phyloP scores from a whole-genome alignment of 2,329 filamentous ascomycete genomes.

The Whalleya microplaca region DNA sequence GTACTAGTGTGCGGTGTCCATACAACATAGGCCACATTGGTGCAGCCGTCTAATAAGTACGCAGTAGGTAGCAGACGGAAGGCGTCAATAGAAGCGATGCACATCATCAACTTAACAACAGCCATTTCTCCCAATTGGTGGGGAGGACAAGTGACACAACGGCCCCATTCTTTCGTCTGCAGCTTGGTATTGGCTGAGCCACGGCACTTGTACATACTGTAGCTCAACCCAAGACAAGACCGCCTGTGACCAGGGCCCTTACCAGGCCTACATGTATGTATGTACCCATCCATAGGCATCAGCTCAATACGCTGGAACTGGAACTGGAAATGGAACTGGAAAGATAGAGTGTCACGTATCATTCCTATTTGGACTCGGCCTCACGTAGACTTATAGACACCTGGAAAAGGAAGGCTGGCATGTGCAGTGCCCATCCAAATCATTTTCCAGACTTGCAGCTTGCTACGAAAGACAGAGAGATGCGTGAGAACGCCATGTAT shows the following conservation, averaged over 20 bases:
- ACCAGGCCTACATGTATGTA: too few species aligned
- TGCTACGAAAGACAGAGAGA: not conserved
- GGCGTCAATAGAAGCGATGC: slow-evolving; percentile 28
- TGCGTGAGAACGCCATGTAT: not conserved
- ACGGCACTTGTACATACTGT: not conserved
- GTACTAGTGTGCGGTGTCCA: not conserved
- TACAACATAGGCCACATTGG: slow-evolving; percentile 2
- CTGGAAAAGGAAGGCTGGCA: not conserved
- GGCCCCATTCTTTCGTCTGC: slow-evolving; percentile 18
- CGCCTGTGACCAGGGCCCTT: too few species aligned
- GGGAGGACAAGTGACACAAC: slow-evolving; percentile 8
- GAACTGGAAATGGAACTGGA: too few species aligned
- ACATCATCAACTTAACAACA: slow-evolving; percentile 28
- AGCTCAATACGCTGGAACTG: too few species aligned
- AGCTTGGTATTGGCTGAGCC: slow-evolving; percentile 15
- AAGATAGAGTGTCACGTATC: not conserved
- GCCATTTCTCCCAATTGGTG: slow-evolving; percentile 30
- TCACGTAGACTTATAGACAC: not conserved
- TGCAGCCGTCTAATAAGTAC: not conserved
- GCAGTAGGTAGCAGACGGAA: slow-evolving; percentile 15
- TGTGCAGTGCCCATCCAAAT: too few species aligned
- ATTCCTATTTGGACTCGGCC: not conserved
- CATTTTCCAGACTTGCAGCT: not conserved
- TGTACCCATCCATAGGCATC: too few species aligned
- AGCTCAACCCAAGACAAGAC: not conserved